Percentiles rank a stretch among this genome's conserved stretches.
Conservation (phyloP, 305 asterid genomes). For the Fraxinus sp. region DNA sequence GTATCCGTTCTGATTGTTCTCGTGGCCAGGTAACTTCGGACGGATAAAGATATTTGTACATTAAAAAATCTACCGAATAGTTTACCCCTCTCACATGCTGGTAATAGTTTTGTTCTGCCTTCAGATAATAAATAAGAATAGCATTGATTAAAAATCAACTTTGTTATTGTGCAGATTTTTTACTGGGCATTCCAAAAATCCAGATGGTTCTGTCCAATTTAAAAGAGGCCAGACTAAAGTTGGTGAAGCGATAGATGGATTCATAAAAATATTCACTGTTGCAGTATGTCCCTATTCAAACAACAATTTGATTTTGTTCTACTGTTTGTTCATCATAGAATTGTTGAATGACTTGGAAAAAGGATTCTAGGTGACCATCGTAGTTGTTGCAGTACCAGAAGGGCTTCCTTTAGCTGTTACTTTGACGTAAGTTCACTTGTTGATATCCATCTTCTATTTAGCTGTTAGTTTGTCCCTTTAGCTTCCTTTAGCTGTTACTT, state of each 20-base stretch:
- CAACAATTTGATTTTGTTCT: slow-evolving; percentile 12
- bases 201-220: slow-evolving; percentile 55
- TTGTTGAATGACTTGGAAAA: slow-evolving; percentile 25
- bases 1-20: slow-evolving; percentile 69
- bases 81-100: too few relatives aligned
- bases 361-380: slow-evolving; percentile 67
- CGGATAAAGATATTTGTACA: too few relatives aligned
- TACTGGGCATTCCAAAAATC: slow-evolving; percentile 67
- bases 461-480: background rate
- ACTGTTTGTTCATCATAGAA: slow-evolving; percentile 18
- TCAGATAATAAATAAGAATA: background rate
- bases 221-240: slow-evolving; percentile 60
- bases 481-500: too few relatives aligned
- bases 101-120: background rate
- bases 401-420: slow-evolving; percentile 91
- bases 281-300: slow-evolving; percentile 58
- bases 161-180: slow-evolving; percentile 54
- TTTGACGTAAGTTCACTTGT: slow-evolving; percentile 54
- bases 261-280: slow-evolving; percentile 74
- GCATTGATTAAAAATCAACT: slow-evolving; percentile 2
- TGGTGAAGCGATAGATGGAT: slow-evolving; percentile 72
- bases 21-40: slow-evolving; percentile 52
- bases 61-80: too few relatives aligned
- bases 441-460: background rate
- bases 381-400: slow-evolving; percentile 91